These are phyloP conservation scores for Leucocoprinus birnbaumii DNA, from an alignment of 768 basidiomycete species.

Conservation along the genomic window DNA sequence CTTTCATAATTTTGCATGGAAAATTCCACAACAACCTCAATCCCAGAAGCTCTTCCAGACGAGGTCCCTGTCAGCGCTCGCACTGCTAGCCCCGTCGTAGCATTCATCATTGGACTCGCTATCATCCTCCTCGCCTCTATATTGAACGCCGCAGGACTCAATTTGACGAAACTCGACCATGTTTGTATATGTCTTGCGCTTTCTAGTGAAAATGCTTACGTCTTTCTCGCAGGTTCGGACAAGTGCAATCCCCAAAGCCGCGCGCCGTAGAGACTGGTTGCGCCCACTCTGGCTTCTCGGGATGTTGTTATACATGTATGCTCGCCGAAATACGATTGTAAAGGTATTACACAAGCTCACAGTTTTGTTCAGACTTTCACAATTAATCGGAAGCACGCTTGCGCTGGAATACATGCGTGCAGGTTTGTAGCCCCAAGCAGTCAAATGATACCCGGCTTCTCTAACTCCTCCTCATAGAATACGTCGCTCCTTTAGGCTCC, in stretches of 20 bases:
- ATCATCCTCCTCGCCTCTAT: conserved; percentile 84
- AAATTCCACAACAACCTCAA: conserved; percentile 10
- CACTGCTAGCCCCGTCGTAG: conserved; percentile 50
- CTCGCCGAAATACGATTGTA: conserved; percentile 9
- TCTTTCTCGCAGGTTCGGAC: conserved; percentile 54
- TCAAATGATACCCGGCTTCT: neutral
- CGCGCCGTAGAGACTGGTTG: conserved; percentile 73
- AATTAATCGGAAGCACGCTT: conserved; percentile 83
- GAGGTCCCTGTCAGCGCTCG: conserved; percentile 20
- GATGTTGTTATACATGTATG: conserved; percentile 92
- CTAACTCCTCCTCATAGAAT: conserved; percentile 47
- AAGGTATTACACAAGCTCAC: conserved; percentile 6
- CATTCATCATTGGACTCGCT: conserved; percentile 81
- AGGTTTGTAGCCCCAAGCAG: conserved; percentile 36
- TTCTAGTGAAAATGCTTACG: neutral
- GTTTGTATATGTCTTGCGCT: conserved; percentile 34
- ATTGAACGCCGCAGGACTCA: conserved; percentile 91
- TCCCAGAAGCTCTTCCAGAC: conserved; percentile 8
- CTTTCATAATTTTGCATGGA: neutral
- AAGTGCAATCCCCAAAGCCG: conserved; percentile 70
- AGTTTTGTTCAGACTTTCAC: conserved; percentile 57
- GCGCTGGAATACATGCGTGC: conserved; percentile 89
- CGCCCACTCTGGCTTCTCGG: conserved; percentile 89
- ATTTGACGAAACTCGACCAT: conserved; percentile 93
- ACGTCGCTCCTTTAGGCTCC: conserved; percentile 93